Conservation (phyloP, 441 rosid genomes). For the Melastoma candidum region DNA sequence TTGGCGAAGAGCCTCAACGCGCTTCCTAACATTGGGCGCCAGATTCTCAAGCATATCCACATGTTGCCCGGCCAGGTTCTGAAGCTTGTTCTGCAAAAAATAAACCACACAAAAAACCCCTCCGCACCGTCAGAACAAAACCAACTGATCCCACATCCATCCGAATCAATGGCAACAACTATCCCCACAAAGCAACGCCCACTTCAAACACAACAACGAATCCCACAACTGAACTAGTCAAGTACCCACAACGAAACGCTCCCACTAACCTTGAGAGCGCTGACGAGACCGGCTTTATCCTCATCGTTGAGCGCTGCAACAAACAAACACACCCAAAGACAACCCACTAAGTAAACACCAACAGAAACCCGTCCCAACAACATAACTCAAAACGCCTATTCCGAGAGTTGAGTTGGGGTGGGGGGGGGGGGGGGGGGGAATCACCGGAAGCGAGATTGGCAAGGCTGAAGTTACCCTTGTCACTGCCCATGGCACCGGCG, state of each 20-base stretch:
- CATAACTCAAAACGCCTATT: not conserved
- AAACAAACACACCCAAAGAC: not conserved
- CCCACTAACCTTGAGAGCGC: slow-evolving; percentile 48
- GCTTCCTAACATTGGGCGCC: slow-evolving; percentile 46
- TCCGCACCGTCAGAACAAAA: not conserved
- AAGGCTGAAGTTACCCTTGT: slow-evolving; percentile 48
- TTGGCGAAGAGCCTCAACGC: slow-evolving; percentile 79
- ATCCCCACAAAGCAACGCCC: not conserved
- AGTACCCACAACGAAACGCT: not conserved
- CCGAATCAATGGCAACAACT: not conserved
- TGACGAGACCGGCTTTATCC: slow-evolving; percentile 64
- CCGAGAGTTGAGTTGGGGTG: not conserved
- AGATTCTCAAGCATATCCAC: slow-evolving; percentile 53
- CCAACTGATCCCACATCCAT: not conserved
- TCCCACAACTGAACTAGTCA: too few relatives aligned
- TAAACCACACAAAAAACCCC: slow-evolving; percentile 7
- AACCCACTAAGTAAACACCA: not conserved
- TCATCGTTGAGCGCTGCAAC: slow-evolving; percentile 49
- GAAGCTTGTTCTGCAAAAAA: slow-evolving; percentile 55
- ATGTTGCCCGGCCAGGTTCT: slow-evolving; percentile 69
- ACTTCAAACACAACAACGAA: not conserved
- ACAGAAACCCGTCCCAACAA: not conserved
- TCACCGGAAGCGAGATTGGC: slow-evolving; percentile 63
- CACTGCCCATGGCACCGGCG: slow-evolving; percentile 41
- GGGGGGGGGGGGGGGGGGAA: not conserved